Evolutionary conservation across 768 basidiomycete genomes (phyloP).

Genomic region (Pleurotus tuber-regium): DNA sequence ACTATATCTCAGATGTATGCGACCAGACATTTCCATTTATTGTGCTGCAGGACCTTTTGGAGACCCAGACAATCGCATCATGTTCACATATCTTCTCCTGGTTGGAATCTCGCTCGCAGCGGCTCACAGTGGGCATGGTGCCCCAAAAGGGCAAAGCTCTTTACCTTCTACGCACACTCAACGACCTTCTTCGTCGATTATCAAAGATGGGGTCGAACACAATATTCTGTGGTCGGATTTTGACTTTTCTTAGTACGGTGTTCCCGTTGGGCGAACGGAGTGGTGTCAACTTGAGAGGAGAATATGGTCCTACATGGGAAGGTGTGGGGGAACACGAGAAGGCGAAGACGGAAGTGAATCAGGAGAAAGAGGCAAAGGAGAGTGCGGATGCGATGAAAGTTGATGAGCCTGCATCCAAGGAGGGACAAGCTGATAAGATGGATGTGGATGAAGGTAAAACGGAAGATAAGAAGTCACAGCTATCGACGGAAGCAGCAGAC

Average conservation of each 20-base stretch:
- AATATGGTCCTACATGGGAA: slow-evolving; percentile 81
- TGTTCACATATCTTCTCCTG: slow-evolving; percentile 88
- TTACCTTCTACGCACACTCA: slow-evolving; percentile 77
- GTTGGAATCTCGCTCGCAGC: slow-evolving; percentile 70
- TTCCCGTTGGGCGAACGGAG: slow-evolving; percentile 88
- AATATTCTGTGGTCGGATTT: slow-evolving; percentile 85
- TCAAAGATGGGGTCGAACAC: slow-evolving; percentile 86
- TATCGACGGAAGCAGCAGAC: slow-evolving; percentile 27
- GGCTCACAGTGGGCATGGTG: slow-evolving; percentile 75
- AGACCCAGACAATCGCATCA: slow-evolving; percentile 80
- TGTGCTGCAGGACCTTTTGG: slow-evolving; percentile 78
- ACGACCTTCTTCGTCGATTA: slow-evolving; percentile 81
- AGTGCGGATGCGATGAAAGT: slow-evolving; percentile 27
- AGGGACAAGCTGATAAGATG: slow-evolving; percentile 51
- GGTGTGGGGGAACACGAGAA: slow-evolving; percentile 42
- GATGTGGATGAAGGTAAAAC: slow-evolving; percentile 45
- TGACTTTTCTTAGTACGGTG: slow-evolving; percentile 81
- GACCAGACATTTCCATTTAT: slow-evolving; percentile 72
- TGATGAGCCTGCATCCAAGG: slow-evolving; percentile 19
- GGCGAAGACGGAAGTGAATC: slow-evolving; percentile 21
- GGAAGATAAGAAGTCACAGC: slow-evolving; percentile 28
- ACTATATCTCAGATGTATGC: slow-evolving; percentile 56
- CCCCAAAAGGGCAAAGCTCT: slow-evolving; percentile 90
- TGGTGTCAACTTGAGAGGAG: slow-evolving; percentile 88
- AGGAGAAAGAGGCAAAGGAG: slow-evolving; percentile 25